Conservation (phyloP, 2,329 filamentous ascomycete species). For the Didymella glomerata region DNA sequence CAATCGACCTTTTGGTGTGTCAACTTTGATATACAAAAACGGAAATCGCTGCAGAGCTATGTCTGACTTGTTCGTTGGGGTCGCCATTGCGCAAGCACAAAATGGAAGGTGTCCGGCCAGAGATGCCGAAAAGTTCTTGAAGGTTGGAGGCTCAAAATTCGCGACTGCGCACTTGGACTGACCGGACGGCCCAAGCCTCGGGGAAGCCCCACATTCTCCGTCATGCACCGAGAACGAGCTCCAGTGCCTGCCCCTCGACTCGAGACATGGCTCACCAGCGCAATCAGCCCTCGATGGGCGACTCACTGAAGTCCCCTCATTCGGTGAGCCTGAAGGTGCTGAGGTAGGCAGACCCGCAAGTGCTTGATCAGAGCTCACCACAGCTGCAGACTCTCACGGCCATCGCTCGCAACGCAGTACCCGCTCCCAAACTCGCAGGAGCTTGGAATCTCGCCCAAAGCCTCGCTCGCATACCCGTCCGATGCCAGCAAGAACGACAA, state of each 20-base stretch:
- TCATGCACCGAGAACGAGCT: constrained; percentile 9
- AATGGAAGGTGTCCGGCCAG: background rate
- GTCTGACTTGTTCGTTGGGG: constrained; percentile 19
- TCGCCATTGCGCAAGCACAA: constrained; percentile 4
- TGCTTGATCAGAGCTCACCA: constrained; percentile 57
- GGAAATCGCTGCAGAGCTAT: constrained; percentile 54
- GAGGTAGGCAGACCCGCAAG: constrained; percentile 67
- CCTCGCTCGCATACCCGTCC: constrained; percentile 73
- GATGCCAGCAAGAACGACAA: constrained; percentile 57
- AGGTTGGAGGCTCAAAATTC: constrained; percentile 7
- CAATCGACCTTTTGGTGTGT: constrained; percentile 60
- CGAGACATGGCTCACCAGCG: constrained; percentile 51
- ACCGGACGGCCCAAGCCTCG: constrained; percentile 5
- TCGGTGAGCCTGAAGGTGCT: constrained; percentile 84
- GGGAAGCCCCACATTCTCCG: constrained; percentile 22
- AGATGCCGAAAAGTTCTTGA: background rate
- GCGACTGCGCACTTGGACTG: constrained; percentile 10
- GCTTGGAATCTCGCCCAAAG: constrained; percentile 64
- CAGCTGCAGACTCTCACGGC: constrained; percentile 75
- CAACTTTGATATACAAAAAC: constrained; percentile 54
- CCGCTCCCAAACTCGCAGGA: constrained; percentile 65
- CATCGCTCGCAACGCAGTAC: constrained; percentile 76
- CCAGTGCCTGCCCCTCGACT: constrained; percentile 15
- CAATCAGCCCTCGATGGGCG: constrained; percentile 47
- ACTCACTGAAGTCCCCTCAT: constrained; percentile 67